Conservation (phyloP, 805 yeast genomes). For the Teunomyces stri region DNA sequence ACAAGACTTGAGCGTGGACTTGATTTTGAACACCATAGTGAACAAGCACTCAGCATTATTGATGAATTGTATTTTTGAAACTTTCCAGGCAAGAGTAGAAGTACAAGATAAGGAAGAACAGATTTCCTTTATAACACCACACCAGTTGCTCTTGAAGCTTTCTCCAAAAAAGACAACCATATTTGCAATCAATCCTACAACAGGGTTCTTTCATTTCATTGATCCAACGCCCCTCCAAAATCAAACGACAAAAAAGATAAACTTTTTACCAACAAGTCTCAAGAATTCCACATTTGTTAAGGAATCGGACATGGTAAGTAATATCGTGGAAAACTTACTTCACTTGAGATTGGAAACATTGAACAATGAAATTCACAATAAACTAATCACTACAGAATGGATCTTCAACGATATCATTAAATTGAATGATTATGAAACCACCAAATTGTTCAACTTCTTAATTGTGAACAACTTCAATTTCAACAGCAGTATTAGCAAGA, state of each 20-base stretch:
- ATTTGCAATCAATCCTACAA: constrained; percentile 39
- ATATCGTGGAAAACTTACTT: constrained; percentile 35
- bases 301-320: constrained; percentile 30
- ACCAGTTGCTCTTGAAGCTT: constrained; percentile 33
- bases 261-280: constrained; percentile 18
- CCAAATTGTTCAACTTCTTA: constrained; percentile 35
- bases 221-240: constrained; percentile 40
- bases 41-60: constrained; percentile 38
- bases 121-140: constrained; percentile 22
- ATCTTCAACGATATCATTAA: constrained; percentile 53
- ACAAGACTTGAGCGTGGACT: constrained; percentile 35
- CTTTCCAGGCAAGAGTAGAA: constrained; percentile 3
- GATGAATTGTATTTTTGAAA: constrained; percentile 20
- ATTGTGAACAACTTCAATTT: constrained; percentile 17
- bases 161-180: constrained; percentile 31
- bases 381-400: constrained; percentile 70
- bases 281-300: constrained; percentile 20
- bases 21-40: constrained; percentile 32
- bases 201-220: constrained; percentile 39
- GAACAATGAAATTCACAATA: constrained; percentile 49
- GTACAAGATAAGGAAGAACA: constrained; percentile 1
- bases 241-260: constrained; percentile 29
- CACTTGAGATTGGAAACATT: constrained; percentile 49
- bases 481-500: constrained; percentile 11
- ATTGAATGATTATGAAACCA: constrained; percentile 47